These are phyloP conservation scores for Lanmaoa pseudosensibilis DNA, from an alignment of 768 basidiomycete genomes.

Conservation along the genomic window DNA sequence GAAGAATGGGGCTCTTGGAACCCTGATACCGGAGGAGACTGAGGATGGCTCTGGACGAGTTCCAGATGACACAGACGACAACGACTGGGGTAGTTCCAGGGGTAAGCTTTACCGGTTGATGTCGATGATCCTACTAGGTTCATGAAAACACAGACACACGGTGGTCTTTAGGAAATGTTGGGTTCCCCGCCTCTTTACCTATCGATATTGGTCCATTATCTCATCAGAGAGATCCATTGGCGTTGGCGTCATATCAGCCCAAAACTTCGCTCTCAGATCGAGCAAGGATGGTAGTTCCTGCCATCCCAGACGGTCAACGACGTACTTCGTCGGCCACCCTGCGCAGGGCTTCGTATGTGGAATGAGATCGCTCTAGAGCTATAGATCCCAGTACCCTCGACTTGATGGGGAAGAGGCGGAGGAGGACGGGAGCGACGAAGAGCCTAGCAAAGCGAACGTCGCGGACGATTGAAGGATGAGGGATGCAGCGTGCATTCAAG, in stretches of 20 bases:
- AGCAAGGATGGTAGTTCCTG: constrained; percentile 32
- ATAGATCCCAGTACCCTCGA: constrained; percentile 72
- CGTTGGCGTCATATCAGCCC: constrained; percentile 58
- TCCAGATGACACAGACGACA: constrained; percentile 18
- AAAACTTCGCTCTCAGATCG: constrained; percentile 47
- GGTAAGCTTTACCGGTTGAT: constrained; percentile 21
- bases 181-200: constrained; percentile 59
- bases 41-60: constrained; percentile 30
- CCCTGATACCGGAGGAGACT: constrained; percentile 37
- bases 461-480: constrained; percentile 42
- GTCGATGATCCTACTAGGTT: neutral
- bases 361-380: constrained; percentile 61
- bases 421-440: constrained; percentile 34
- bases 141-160: constrained; percentile 22
- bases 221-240: constrained; percentile 41
- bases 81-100: constrained; percentile 27
- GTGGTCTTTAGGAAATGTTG: constrained; percentile 30
- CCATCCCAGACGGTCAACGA: constrained; percentile 20
- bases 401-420: constrained; percentile 56
- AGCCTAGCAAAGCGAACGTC: constrained; percentile 19
- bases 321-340: constrained; percentile 45
- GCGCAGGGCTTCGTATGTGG: constrained; percentile 64
- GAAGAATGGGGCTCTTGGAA: constrained; percentile 29
- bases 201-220: constrained; percentile 52
- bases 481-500: constrained; percentile 58